phyloP scores from a whole-genome alignment of 176 grass and related monocot species.

The Cenchrus purpureus region DNA sequence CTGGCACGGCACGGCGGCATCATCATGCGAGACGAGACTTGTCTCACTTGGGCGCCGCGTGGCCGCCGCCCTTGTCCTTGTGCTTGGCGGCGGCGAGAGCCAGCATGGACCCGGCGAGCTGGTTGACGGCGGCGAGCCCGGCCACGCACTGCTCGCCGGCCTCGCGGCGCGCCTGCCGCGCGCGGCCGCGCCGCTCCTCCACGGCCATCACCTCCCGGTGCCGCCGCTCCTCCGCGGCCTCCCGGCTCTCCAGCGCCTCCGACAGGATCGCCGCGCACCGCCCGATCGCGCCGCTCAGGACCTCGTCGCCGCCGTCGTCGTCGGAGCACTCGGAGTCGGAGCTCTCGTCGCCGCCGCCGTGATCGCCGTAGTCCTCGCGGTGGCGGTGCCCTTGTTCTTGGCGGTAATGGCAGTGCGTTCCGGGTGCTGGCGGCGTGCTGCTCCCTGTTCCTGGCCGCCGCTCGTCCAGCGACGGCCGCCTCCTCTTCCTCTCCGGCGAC shows the following conservation, averaged over 20 bases:
- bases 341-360: slow-evolving; percentile 35
- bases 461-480: slow-evolving; percentile 36
- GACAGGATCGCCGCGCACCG: slow-evolving; percentile 81
- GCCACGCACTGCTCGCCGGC: slow-evolving; percentile 72
- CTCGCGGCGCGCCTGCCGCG: slow-evolving; percentile 59
- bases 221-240: slow-evolving; percentile 88
- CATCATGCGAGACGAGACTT: slow-evolving; percentile 8
- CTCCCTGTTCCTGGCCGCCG: slow-evolving; percentile 2
- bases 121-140: slow-evolving; percentile 74
- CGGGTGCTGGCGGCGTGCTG: slow-evolving; percentile 3
- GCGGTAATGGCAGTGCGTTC: not conserved
- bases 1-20: not conserved
- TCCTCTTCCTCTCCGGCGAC: slow-evolving; percentile 55
- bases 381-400: slow-evolving; percentile 5
- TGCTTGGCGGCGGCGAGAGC: slow-evolving; percentile 60
- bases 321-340: slow-evolving; percentile 33
- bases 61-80: slow-evolving; percentile 33
- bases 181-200: slow-evolving; percentile 62
- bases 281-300: slow-evolving; percentile 45
- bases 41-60: slow-evolving; percentile 49
- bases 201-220: slow-evolving; percentile 79
- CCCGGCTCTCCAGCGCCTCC: slow-evolving; percentile 68
- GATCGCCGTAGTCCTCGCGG: not conserved
- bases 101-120: slow-evolving; percentile 82
- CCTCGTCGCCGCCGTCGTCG: slow-evolving; percentile 10